Base-by-base conservation (phyloP, 2,329 filamentous ascomycete genomes). In the Setomelanomma holmii region DNA sequence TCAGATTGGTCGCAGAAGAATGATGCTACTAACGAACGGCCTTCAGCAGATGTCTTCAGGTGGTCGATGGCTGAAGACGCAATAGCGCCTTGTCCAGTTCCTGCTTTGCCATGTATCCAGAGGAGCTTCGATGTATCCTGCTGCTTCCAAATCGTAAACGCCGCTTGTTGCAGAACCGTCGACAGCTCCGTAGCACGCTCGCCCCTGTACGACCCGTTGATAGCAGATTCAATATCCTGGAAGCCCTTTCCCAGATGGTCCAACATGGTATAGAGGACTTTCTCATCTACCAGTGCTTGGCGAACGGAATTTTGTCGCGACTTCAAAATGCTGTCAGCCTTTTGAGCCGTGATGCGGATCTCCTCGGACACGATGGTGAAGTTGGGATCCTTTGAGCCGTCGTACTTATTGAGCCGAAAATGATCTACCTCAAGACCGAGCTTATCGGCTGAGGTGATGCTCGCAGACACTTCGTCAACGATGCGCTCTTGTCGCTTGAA, bases 351-450 rank as follows among this genome's bases (percentile, higher is more conserved):
- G 10, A 51, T 46, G 24, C 57, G 52, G 27, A 71, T 67, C 42
- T 72, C 64, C 16, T 60, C 51, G 8, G 59, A 53, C 6, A 72
- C 67, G n/a, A 48, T 38, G n/a, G 51, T 55, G 43, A 64, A 72
- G 24, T 65, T 63, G 8, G 55, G 56, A 35, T 72, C 68, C 19
- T 69, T 63, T 8, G 67, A 60, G 19, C 60, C 55, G 6, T 47
- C 49, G 43, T 64, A 72, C 35, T 72, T 72, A 51, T 70, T 72
- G 21, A 72, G 49, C 34, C 53, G 47, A 17, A 72, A 70, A 45
- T 72, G 68, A 35, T 72, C 67, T 4, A 60, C 60, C 16, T 60
- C 58, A n/a, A 72, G 53, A 8, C 56, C 57, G 10, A 59, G 27
- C 5, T 52, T 63, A 8, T 58, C 51, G 20, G 67, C 57, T 24